Evolutionary conservation across 2,329 filamentous ascomycete species (phyloP).

Genomic region (Aspergillus pseudoterreus): DNA sequence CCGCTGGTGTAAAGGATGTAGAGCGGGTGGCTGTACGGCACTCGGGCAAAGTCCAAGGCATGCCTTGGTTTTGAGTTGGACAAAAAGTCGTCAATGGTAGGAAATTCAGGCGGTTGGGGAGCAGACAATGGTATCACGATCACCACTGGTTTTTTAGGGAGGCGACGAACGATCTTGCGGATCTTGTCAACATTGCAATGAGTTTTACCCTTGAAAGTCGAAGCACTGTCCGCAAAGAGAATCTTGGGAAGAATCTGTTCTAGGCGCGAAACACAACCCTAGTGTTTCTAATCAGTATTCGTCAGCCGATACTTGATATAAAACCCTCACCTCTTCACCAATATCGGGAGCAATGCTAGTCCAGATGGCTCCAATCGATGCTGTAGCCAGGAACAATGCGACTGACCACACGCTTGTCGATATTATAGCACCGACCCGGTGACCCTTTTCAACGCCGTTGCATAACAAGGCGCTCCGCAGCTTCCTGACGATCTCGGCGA

Average conservation of each 20-base stretch:
- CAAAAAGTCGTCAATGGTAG: background rate
- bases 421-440: conserved; percentile 32
- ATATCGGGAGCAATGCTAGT: conserved; percentile 45
- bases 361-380: conserved; percentile 43
- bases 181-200: background rate
- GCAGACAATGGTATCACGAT: background rate
- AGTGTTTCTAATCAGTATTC: background rate
- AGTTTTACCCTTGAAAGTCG: background rate
- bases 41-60: conserved; percentile 32
- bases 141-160: background rate
- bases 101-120: background rate
- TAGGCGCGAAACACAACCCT: background rate
- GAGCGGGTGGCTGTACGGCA: conserved; percentile 41
- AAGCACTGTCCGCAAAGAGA: background rate
- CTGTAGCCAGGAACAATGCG: conserved; percentile 40
- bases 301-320: background rate
- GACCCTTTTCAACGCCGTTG: background rate
- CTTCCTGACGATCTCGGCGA: conserved; percentile 15
- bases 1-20: conserved; percentile 44
- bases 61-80: conserved; percentile 13
- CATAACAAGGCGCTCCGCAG: background rate
- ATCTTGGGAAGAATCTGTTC: background rate
- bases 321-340: conserved; percentile 28
- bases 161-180: background rate
- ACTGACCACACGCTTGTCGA: conserved; percentile 43